Percentiles rank a stretch among this genome's conserved stretches.
Conservation (phyloP, 306 rosid species). For the Cajanus cajan region DNA sequence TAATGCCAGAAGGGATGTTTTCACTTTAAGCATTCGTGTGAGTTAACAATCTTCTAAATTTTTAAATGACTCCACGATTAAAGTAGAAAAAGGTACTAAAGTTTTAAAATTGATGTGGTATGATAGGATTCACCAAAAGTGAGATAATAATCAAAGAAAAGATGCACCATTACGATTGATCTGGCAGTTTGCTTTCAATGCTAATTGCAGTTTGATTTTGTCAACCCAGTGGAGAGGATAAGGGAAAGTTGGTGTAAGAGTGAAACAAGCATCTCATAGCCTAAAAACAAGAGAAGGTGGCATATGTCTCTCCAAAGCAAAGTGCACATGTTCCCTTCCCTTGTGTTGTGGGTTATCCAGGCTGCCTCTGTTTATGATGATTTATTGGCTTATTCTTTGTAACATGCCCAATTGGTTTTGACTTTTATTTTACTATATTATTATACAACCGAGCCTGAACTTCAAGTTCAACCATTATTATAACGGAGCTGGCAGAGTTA, state of each 20-base stretch:
- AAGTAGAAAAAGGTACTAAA: too few relatives aligned
- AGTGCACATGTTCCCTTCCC: constrained; percentile 25
- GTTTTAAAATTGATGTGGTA: too few relatives aligned
- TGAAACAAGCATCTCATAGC: constrained; percentile 11
- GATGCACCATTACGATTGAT: too few relatives aligned
- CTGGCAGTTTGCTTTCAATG: too few relatives aligned
- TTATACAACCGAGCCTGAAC: constrained; percentile 13
- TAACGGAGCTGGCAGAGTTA: neutral
- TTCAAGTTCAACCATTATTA: neutral
- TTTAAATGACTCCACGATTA: too few relatives aligned
- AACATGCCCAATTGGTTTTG: neutral
- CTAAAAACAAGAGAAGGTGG: constrained; percentile 1
- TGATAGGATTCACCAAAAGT: too few relatives aligned
- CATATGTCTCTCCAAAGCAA: neutral
- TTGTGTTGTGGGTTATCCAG: constrained; percentile 17
- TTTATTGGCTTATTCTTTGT: constrained; percentile 21
- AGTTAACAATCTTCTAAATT: neutral
- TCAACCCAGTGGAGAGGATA: constrained; percentile 6
- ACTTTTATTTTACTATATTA: neutral
- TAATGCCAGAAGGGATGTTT: neutral
- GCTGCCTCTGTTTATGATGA: constrained; percentile 12
- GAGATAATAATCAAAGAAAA: too few relatives aligned
- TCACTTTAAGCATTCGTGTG: neutral
- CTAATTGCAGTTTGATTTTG: neutral
- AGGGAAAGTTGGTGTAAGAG: neutral